phyloP scores from a whole-genome alignment of 2,329 filamentous ascomycete species.

The Trichophyton rubrum region DNA sequence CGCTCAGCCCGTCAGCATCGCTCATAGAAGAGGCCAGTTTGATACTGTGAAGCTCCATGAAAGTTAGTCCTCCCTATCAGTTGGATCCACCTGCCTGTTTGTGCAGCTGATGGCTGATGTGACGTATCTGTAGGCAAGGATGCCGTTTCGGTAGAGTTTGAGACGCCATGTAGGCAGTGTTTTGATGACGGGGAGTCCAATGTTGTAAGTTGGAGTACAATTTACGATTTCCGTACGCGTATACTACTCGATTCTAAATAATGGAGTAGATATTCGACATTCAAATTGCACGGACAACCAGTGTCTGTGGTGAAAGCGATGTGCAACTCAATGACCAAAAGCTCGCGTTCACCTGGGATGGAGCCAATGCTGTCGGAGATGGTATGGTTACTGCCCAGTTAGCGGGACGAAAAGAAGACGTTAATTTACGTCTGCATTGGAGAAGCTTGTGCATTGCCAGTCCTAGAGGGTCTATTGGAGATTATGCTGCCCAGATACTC shows the following conservation, averaged over 20 bases:
- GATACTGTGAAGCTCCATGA: not conserved
- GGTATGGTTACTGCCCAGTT: constrained; percentile 16
- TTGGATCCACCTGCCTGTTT: not conserved
- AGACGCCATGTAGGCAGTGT: constrained; percentile 16
- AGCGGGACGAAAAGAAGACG: constrained; percentile 11
- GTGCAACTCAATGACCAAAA: constrained; percentile 21
- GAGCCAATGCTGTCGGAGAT: constrained; percentile 16
- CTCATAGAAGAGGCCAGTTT: not conserved
- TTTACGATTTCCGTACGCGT: not conserved
- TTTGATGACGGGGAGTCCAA: constrained; percentile 7
- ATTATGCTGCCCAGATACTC: constrained; percentile 19
- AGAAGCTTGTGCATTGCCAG: constrained; percentile 20
- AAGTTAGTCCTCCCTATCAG: constrained; percentile 7
- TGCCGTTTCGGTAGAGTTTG: constrained; percentile 16
- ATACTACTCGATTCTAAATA: not conserved
- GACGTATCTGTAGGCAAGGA: constrained; percentile 14
- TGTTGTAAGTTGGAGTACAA: constrained; percentile 12
- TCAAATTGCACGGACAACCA: constrained; percentile 16
- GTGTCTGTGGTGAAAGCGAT: constrained; percentile 18
- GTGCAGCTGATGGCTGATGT: not conserved
- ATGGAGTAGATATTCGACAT: constrained; percentile 20
- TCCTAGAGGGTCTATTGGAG: constrained; percentile 10
- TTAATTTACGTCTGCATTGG: constrained; percentile 17
- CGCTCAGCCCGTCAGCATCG: constrained; percentile 3
- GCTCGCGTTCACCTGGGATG: constrained; percentile 18